Evolutionary conservation across 257 asterid genomes (phyloP).

Genomic region (Ilex aquifolium): DNA sequence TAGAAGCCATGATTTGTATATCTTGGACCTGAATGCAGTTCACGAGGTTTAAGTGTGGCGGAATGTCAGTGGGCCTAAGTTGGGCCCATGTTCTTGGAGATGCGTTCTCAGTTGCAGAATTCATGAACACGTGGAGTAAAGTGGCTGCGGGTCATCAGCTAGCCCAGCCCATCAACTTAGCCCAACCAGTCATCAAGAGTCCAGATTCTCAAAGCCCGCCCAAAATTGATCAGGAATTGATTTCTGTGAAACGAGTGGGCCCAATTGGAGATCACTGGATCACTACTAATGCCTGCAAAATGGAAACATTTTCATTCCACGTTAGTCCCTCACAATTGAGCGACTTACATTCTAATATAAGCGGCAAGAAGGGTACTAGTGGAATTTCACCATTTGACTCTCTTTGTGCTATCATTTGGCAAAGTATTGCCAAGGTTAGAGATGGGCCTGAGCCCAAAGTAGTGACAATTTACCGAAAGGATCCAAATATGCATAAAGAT

Average conservation of each 20-base stretch:
- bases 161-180: conserved; percentile 18
- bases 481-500: conserved; percentile 5
- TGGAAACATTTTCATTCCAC: conserved; percentile 50
- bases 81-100: conserved; percentile 95
- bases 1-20: no score
- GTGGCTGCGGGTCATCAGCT: conserved; percentile 25
- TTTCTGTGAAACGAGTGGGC: conserved; percentile 56
- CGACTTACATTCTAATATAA: conserved; percentile 29
- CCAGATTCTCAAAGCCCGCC: conserved; percentile 1
- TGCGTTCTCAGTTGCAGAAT: conserved; percentile 52
- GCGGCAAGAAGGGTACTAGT: conserved; percentile 9
- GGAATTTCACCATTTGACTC: conserved; percentile 47
- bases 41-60: conserved; percentile 82
- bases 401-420: conserved; percentile 62
- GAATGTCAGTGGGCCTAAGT: conserved; percentile 69
- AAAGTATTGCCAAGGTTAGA: conserved; percentile 45
- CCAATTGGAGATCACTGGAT: conserved; percentile 81
- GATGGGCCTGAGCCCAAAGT: conserved; percentile 35
- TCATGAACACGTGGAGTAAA: conserved; percentile 39
- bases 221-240: conserved; percentile 26
- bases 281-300: conserved; percentile 24
- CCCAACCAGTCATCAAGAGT: conserved; percentile 25
- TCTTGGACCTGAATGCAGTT: conserved; percentile 21
- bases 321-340: conserved; percentile 36
- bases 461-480: conserved; percentile 47